Base-by-base conservation (phyloP, 2,329 filamentous ascomycete genomes). In the Ophiostoma populinum region DNA sequence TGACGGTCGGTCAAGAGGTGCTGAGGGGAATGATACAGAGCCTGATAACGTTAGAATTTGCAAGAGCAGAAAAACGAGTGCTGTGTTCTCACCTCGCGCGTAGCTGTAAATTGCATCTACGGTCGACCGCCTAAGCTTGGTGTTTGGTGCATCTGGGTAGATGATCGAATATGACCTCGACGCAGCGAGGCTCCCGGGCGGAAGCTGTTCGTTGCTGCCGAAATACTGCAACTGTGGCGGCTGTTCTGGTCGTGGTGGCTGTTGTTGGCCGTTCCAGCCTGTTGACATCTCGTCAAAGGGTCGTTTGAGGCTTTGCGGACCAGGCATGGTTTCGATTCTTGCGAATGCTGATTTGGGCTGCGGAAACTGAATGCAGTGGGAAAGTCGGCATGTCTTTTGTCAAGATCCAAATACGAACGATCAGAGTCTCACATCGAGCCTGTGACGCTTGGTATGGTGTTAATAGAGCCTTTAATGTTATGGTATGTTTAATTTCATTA, bases 231-330 rank as follows among this genome's bases (percentile, higher is more conserved):
- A n/a, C n/a, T n/a, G n/a, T n/a, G n/a, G n/a, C n/a, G n/a, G n/a
- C n/a, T n/a, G n/a, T n/a, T n/a, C n/a, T n/a, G n/a, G n/a, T n/a
- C n/a, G n/a, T n/a, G n/a, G n/a, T n/a, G n/a, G n/a, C n/a, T n/a
- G 17, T 7, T 30, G 17, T 12, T 22, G 16, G 15, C 21, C 25
- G 24, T 25, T 28, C 37, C 37, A 38, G 22, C 32, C 37, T 7
- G 28, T 28, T 22, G 37, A 35, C 28, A 32, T 28, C 1, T 24
- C 25, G 19, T 33, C 22, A 15, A 38, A 38, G 11, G 37, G 19
- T 11, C 37, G 37, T 24, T 38, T 38, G 5, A 38, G 13, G 24
- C 37, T 32, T 10, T 18, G 11, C 2, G 33, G 27, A 2, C 27
- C 20, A 8, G 36, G 32, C 10, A 29, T 17, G 13, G 36, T 27